Evolutionary conservation across 495 filamentous ascomycete genomes (phyloP).

Genomic region (Aspergillus saccharolyticus): DNA sequence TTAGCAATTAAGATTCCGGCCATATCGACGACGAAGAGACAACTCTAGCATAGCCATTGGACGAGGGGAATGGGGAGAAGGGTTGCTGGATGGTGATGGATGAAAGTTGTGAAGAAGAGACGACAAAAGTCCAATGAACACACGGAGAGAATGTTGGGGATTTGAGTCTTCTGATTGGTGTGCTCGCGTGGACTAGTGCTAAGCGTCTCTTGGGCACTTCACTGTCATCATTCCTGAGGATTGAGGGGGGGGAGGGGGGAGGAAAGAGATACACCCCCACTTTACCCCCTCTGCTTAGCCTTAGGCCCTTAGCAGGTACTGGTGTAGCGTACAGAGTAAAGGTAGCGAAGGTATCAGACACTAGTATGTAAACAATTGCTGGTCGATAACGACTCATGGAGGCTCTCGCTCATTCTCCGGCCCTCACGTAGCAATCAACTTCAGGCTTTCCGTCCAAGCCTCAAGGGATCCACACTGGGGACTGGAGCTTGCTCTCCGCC

Average conservation of each 20-base stretch:
- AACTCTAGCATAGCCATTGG: neutral
- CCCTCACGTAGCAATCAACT: neutral
- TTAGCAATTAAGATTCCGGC: neutral
- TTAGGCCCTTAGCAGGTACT: no score
- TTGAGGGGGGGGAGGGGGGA: neutral
- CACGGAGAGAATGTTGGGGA: neutral
- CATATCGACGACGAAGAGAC: neutral
- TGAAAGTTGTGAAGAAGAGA: neutral
- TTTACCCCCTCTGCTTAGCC: neutral
- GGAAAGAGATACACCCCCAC: neutral
- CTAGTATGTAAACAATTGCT: neutral
- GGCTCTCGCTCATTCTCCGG: neutral
- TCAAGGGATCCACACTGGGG: neutral
- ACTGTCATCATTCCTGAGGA: neutral
- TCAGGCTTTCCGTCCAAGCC: conserved; percentile 5
- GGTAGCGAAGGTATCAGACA: neutral
- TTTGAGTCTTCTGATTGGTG: neutral
- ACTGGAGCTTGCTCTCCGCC: neutral
- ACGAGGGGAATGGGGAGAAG: no score
- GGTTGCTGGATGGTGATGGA: neutral
- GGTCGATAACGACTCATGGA: neutral
- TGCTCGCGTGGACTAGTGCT: neutral
- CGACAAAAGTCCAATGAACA: neutral
- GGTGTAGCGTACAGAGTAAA: no score
- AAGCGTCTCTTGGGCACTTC: neutral